A percentile compares a stretch with the other conserved stretches of the same genome.
Conservation (phyloP, 2,329 filamentous ascomycete species). For the Colletotrichum limetticola region DNA sequence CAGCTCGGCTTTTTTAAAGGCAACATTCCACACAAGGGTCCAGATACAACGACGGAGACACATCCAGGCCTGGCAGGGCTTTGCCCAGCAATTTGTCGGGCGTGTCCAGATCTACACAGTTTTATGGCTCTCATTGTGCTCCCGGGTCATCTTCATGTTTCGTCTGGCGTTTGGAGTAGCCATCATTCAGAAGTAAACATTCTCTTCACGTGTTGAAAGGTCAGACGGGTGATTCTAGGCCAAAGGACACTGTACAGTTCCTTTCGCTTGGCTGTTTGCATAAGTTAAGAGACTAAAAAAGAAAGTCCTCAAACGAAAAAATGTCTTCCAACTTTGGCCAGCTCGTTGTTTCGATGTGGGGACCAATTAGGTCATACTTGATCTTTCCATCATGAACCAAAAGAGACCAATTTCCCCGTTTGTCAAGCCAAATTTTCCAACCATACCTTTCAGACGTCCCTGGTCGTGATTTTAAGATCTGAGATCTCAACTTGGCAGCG, state of each 20-base stretch:
- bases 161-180: constrained; percentile 32
- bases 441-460: no score
- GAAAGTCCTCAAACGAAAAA: neutral
- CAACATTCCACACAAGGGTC: neutral
- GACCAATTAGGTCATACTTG: no score
- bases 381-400: no score
- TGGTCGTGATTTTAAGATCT: no score
- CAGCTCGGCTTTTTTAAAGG: constrained; percentile 1
- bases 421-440: no score
- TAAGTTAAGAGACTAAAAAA: neutral
- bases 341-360: neutral
- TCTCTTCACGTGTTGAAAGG: neutral
- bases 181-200: constrained; percentile 17
- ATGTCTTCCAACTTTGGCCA: neutral
- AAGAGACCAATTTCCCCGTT: no score
- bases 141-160: constrained; percentile 10
- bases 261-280: neutral
- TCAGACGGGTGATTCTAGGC: neutral
- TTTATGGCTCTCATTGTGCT: constrained; percentile 1
- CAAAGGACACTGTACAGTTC: neutral
- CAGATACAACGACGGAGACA: constrained; percentile 7
- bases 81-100: neutral
- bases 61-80: neutral
- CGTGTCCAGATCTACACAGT: neutral
- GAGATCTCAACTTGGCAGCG: no score